These are phyloP conservation scores for Salvia splendens DNA, from an alignment of 257 asterid genomes.

Conservation along the genomic window DNA sequence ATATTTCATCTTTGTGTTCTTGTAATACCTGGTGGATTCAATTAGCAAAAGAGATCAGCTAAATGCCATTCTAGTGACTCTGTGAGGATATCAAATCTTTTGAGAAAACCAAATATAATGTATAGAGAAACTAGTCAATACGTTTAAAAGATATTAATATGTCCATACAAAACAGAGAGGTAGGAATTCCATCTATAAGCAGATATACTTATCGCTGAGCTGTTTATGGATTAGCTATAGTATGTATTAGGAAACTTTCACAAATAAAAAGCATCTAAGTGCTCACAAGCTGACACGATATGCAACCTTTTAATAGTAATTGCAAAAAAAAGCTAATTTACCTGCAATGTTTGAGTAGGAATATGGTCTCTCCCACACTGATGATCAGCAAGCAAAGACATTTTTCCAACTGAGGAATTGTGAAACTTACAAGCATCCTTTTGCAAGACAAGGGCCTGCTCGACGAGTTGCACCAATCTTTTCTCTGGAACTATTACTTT, in stretches of 20 bases:
- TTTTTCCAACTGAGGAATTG: slow-evolving; percentile 57
- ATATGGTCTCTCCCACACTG: slow-evolving; percentile 74
- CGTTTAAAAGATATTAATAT: slow-evolving; percentile 2
- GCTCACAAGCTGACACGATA: slow-evolving; percentile 1
- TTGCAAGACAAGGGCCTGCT: slow-evolving; percentile 81
- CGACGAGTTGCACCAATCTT: slow-evolving; percentile 78
- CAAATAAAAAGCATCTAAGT: neutral
- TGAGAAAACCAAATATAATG: neutral
- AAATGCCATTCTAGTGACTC: slow-evolving; percentile 9
- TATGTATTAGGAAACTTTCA: neutral
- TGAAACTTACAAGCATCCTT: slow-evolving; percentile 72
- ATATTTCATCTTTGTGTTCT: slow-evolving; percentile 71
- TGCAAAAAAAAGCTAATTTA: slow-evolving; percentile 27
- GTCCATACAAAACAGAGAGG: neutral
- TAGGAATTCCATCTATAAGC: slow-evolving; percentile 5
- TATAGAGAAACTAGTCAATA: slow-evolving; percentile 8
- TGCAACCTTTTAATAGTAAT: neutral
- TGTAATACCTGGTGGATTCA: slow-evolving; percentile 53
- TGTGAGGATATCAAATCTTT: neutral
- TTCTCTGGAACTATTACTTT: slow-evolving; percentile 67
- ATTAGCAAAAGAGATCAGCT: slow-evolving; percentile 30
- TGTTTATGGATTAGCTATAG: neutral
- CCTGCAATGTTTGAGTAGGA: slow-evolving; percentile 83
- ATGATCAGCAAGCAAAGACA: slow-evolving; percentile 78
- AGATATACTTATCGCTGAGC: neutral